phyloP scores from a whole-genome alignment of 1,284 basidiomycete species.

The Tylopilus sp. region DNA sequence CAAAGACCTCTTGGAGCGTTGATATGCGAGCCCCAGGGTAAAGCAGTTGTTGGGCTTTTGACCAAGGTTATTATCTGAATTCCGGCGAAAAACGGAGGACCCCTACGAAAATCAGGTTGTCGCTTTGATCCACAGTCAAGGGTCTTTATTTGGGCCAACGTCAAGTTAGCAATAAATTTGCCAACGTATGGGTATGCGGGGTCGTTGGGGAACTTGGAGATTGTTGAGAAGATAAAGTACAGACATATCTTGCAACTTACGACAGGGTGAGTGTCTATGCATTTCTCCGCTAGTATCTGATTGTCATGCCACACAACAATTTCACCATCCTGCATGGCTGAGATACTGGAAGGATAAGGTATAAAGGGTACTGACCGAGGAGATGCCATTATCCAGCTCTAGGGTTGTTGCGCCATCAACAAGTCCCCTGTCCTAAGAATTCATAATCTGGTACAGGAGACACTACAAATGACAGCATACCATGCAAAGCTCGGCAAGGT shows the following conservation, averaged over 20 bases:
- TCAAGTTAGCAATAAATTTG: constrained; percentile 77
- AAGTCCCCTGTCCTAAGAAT: constrained; percentile 58
- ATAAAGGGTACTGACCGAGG: constrained; percentile 54
- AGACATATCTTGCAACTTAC: constrained; percentile 46
- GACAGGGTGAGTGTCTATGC: constrained; percentile 67
- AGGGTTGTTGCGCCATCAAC: constrained; percentile 77
- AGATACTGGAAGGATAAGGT: background rate
- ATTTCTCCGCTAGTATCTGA: constrained; percentile 65
- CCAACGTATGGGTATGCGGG: constrained; percentile 74
- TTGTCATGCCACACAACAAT: constrained; percentile 84
- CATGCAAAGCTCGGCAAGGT: constrained; percentile 76
- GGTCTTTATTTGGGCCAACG: constrained; percentile 76
- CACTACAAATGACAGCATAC: constrained; percentile 48
- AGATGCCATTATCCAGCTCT: constrained; percentile 79
- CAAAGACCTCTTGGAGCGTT: constrained; percentile 75
- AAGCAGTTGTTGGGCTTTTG: constrained; percentile 64
- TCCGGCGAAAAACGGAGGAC: constrained; percentile 1
- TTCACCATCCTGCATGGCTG: constrained; percentile 62
- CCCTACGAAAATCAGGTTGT: constrained; percentile 64
- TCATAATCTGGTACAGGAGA: constrained; percentile 3
- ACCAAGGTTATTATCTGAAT: constrained; percentile 17
- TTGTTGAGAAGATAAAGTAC: constrained; percentile 15
- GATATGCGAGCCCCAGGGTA: constrained; percentile 74
- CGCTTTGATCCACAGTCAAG: constrained; percentile 79
- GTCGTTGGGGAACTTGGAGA: constrained; percentile 56